Evolutionary conservation across 2,329 filamentous ascomycete genomes (phyloP), one percentile per base, ranked within the genome.

Genomic region (Arthroderma sp.): DNA sequence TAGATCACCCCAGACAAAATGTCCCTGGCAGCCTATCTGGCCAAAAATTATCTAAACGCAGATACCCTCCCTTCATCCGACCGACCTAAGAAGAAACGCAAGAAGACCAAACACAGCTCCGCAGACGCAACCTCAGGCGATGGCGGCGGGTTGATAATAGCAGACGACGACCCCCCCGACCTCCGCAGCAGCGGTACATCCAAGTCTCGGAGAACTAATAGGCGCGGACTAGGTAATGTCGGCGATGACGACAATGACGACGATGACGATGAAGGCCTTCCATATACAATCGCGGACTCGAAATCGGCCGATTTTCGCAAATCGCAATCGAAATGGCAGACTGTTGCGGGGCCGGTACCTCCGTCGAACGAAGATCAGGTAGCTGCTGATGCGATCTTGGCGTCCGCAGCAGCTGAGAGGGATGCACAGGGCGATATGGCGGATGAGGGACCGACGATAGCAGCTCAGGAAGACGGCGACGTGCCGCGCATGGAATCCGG

Each of bases 21-120:
- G 51, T 66, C 74, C 45, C 74, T 95, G 52, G 81, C 86, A 47
- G 79, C 80, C 58, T 98, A 96, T 59, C 77, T 98, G 32, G 88
- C 89, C 33, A 82, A 86, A 51, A 91, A 87, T 63, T 98, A 98
- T 62, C 80, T 98, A 41, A 84, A 74, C 1, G 78, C 80, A 36
- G 78, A 82, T 53, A 63, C 59, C 1, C 48, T 55, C 2, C 47
- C 50, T 2, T 30, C 48, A 28, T 53, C 64, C 4, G 58, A 65
- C 68, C 68, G 64, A 58, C 66, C 64, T 58, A 79, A 66, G 66
- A 80, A 65, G 67, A 78, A 64, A 60, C 68, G 73, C 56, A 76
- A 73, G 69, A 68, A 66, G 50, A 69, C 68, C 41, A 68, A 71
- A 48, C 73, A 75, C 29, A 71, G 75, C 29, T 73, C 77, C 42